phyloP scores from a whole-genome alignment of 2,329 filamentous ascomycete species.

The Amesomyces nigricolor region DNA sequence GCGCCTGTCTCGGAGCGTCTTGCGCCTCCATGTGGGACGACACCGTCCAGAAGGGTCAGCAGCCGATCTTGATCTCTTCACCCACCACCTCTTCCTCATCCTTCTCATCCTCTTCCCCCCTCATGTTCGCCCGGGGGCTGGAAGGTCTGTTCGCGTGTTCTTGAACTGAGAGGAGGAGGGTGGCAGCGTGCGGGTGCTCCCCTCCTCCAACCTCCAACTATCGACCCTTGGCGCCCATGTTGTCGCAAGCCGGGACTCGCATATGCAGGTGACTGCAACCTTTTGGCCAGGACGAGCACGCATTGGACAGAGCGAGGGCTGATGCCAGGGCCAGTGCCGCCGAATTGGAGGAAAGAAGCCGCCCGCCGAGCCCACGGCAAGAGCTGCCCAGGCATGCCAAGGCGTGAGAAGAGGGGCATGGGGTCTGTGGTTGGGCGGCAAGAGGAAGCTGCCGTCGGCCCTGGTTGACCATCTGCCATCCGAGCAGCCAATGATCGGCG shows the following conservation, averaged over 20 bases:
- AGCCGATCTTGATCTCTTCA: neutral
- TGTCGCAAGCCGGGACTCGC: slow-evolving; percentile 22
- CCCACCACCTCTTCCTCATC: neutral
- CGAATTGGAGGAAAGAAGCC: slow-evolving; percentile 20
- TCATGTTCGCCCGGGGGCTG: slow-evolving; percentile 1
- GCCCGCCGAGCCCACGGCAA: slow-evolving; percentile 13
- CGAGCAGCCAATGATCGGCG: slow-evolving; percentile 24
- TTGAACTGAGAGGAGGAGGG: neutral
- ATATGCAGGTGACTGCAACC: slow-evolving; percentile 22
- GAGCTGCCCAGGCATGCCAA: slow-evolving; percentile 10
- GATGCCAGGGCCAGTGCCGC: slow-evolving; percentile 20
- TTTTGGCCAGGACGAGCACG: slow-evolving; percentile 22
- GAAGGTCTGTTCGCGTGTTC: neutral
- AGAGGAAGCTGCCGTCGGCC: slow-evolving; percentile 16
- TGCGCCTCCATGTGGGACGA: neutral
- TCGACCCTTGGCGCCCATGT: slow-evolving; percentile 26
- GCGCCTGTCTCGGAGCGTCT: neutral
- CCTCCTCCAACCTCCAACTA: neutral
- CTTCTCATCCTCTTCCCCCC: neutral
- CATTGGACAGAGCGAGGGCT: slow-evolving; percentile 24
- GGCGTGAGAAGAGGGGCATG: slow-evolving; percentile 14
- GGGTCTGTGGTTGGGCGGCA: slow-evolving; percentile 27
- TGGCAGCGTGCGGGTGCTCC: neutral
- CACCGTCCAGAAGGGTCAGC: neutral
- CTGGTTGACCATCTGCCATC: slow-evolving; percentile 20